Conservation (phyloP, 352 stramenopile genomes). For the Pythium rhizo-oryzae region DNA sequence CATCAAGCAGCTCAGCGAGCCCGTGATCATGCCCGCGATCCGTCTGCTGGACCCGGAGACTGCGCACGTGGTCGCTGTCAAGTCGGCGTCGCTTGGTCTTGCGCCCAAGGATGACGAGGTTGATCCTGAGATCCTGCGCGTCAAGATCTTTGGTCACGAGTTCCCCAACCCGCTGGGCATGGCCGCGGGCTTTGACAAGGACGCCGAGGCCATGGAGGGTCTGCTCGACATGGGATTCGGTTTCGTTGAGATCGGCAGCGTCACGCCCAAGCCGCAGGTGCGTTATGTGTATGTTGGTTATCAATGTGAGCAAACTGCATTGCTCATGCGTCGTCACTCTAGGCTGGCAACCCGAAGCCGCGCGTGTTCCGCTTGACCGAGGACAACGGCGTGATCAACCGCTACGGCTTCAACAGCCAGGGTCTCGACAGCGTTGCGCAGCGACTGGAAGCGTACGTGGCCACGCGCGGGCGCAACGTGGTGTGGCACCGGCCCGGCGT, state of each 20-base stretch:
- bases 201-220: conserved; percentile 93
- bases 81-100: conserved; percentile 73
- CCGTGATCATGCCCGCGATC: conserved; percentile 79
- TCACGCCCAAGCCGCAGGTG: conserved; percentile 93
- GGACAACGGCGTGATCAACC: conserved; percentile 97
- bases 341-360: conserved; percentile 94
- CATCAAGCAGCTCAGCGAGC: conserved; percentile 68
- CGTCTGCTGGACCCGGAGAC: conserved; percentile 85
- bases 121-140: conserved; percentile 57
- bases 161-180: conserved; percentile 95
- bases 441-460: conserved; percentile 65
- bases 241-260: conserved; percentile 50
- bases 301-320: background rate
- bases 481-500: conserved; percentile 66
- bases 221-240: conserved; percentile 77
- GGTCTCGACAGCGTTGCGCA: conserved; percentile 84
- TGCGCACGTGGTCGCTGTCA: conserved; percentile 85
- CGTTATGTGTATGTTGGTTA: background rate
- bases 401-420: conserved; percentile 98
- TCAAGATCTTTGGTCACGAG: conserved; percentile 61
- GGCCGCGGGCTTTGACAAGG: conserved; percentile 98
- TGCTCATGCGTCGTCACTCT: background rate
- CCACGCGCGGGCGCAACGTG: conserved; percentile 34
- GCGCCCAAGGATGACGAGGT: conserved; percentile 57
- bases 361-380: conserved; percentile 96